Evolutionary conservation across 345 rosid genomes (phyloP), one percentile per base, ranked within the genome.

Genomic region (Populus pruinosa): DNA sequence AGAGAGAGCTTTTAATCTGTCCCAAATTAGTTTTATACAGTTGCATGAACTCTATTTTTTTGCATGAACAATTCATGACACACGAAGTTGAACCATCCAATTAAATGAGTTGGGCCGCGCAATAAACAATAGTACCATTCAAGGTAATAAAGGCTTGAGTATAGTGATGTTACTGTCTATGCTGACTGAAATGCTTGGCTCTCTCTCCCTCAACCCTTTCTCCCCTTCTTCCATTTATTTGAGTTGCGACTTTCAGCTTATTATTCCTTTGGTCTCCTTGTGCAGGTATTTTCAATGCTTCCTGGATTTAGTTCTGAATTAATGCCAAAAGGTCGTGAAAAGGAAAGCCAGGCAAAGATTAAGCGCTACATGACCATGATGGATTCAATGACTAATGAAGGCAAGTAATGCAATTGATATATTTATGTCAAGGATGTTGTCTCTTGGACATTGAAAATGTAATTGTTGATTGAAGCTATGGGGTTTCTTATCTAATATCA

Each of bases 361-460:
- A 96, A 93, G 82, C 88, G 98, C 21, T 93, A 91, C 87, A 93
- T 88, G 98, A 91, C 96, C 50, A 90, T 93, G 94, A 96, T 92
- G 98, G 98, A 96, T 84, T 96, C 97, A 21, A 93, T 95, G 99
- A 92, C 98, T 31, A 89, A 93, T 81, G 94, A 93, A 81, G 91
- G 95, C 70, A 77, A 88, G 87, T 77, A 0, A 44, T 70, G 62
- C 20, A 71, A 35, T 36, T 47, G 53, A 47, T 47, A 47, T 47
- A 14, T 47, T 14, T 14, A 47, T 47, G 4, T 47, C 18, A 14
- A 47, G 18, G 3, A 47, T 47, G 18, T 4, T 47, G 53, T 47
- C 53, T 14, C 18, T 47, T 66, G 53, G 53, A 47, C 6, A 39
- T 36, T 3, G 9, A 5, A 18, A 27, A 13, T 31, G 2, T 8